Conservation (phyloP, 2,329 filamentous ascomycete species). For the Fusarium vanettenii region DNA sequence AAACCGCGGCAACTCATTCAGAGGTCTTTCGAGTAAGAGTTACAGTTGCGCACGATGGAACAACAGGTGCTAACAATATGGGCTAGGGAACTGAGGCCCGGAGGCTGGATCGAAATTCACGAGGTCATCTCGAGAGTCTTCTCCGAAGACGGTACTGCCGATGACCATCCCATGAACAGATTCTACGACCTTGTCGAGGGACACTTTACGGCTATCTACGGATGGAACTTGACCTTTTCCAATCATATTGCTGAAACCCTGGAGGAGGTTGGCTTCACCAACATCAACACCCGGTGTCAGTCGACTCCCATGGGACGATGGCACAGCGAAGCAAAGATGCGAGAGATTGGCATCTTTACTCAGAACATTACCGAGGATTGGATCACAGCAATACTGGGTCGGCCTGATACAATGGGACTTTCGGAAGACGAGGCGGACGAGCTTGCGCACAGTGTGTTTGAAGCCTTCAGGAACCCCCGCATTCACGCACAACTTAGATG, state of each 20-base stretch:
- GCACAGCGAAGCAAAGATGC: conserved; percentile 48
- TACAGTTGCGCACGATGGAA: neutral
- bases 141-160: conserved; percentile 47
- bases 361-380: conserved; percentile 51
- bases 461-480: conserved; percentile 47
- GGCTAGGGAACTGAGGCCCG: conserved; percentile 49
- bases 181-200: conserved; percentile 49
- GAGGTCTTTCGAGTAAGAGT: conserved; percentile 57
- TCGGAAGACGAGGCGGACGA: conserved; percentile 48
- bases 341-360: conserved; percentile 54
- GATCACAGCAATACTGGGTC: conserved; percentile 48
- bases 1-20: conserved; percentile 62
- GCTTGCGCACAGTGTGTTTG: conserved; percentile 47
- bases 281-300: conserved; percentile 44
- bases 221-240: conserved; percentile 50
- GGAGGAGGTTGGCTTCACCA: conserved; percentile 49
- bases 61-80: conserved; percentile 16
- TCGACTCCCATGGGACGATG: conserved; percentile 53
- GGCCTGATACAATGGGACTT: conserved; percentile 49
- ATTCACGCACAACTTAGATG: conserved; percentile 51
- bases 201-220: conserved; percentile 47
- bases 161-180: conserved; percentile 47
- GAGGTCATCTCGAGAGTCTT: conserved; percentile 48
- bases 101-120: conserved; percentile 56
- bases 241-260: conserved; percentile 45